Base-by-base conservation (phyloP, 257 asterid species). In the Craterostigma plantagineum region DNA sequence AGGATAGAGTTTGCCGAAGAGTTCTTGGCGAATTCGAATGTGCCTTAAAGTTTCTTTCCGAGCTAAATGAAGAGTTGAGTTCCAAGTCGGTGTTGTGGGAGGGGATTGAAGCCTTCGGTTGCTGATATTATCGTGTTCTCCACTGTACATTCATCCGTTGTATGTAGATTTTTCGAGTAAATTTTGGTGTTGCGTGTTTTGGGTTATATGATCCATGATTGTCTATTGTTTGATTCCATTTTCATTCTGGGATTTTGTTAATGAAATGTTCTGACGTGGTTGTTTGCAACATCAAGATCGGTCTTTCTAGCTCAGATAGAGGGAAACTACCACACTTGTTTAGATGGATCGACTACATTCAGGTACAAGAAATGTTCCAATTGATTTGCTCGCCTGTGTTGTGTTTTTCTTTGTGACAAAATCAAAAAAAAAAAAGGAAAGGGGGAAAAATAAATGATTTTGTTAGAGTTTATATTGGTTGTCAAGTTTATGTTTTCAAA, bases 41-140 rank as follows among this genome's bases (percentile, higher is more conserved):
- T 50, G 11, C 38, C 54, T 14, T 45, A 9, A 60, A 74, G 64
- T 52, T 61, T 55, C 83, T 90, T 40, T 34, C 38, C 36, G 73
- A 62, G 41, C 59, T 86, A 66, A 83, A 79, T 51, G 92, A 70
- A 18, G 87, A 75, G 34, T 63, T 90, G 72, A 34, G 50, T 58
- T 64, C 76, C 12, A 77, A 74, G 52, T 63, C 93, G 93, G 76
- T 65, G 13, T 82, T 30, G 5, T 55, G 52, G 86, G 91, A 56
- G 52, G 57, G 93, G 92, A 9, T 47, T 70, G 41, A 71, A 35
- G 43, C 76, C 70, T 16, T 64, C 93, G 38, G 71, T 61, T 10
- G 81, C 92, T 12, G 98, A 87, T 70, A 62, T 68, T 47, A 46
- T 76, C 51, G 81, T 77, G 58, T 87, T 62, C 60, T 58, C 86